These are phyloP conservation scores for Astragalus membranaceus DNA, from an alignment of 306 rosid species.

Conservation along the genomic window DNA sequence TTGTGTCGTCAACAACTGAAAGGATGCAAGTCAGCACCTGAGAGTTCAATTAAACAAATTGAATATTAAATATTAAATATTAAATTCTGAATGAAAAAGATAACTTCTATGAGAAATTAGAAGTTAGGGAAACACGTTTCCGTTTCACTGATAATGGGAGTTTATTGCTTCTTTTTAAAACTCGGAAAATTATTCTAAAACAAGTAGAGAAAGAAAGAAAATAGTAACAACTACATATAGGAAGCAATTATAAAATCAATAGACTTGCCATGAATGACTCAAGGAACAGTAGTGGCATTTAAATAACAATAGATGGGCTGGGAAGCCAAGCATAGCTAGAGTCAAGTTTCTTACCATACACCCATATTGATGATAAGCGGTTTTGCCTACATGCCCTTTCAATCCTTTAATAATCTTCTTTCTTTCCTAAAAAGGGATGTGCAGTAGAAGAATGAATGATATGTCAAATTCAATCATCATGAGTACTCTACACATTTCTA, in stretches of 20 bases:
- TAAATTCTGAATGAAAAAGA: background rate
- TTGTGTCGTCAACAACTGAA: slow-evolving; percentile 89
- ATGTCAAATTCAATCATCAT: slow-evolving; percentile 15
- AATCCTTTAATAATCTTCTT: slow-evolving; percentile 94
- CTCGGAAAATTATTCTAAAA: no score
- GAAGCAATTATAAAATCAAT: no score
- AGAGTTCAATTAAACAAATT: slow-evolving; percentile 12
- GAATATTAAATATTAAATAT: background rate
- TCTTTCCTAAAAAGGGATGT: slow-evolving; percentile 62
- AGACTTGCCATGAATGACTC: background rate
- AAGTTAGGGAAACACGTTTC: background rate
- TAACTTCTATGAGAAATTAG: background rate
- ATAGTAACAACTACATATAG: no score
- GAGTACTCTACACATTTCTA: background rate
- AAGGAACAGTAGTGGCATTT: background rate
- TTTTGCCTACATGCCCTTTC: slow-evolving; percentile 55
- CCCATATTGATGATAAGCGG: slow-evolving; percentile 76
- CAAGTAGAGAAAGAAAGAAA: no score
- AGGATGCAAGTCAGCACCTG: slow-evolving; percentile 80
- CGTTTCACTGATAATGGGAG: background rate
- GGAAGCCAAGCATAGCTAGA: slow-evolving; percentile 9
- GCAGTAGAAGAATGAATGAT: slow-evolving; percentile 6
- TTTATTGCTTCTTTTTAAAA: no score
- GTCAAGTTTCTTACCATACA: slow-evolving; percentile 56
- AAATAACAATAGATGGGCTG: background rate